Evolutionary conservation across 2,329 filamentous ascomycete species (phyloP).

Genomic region (Cordyceps pruinosa): DNA sequence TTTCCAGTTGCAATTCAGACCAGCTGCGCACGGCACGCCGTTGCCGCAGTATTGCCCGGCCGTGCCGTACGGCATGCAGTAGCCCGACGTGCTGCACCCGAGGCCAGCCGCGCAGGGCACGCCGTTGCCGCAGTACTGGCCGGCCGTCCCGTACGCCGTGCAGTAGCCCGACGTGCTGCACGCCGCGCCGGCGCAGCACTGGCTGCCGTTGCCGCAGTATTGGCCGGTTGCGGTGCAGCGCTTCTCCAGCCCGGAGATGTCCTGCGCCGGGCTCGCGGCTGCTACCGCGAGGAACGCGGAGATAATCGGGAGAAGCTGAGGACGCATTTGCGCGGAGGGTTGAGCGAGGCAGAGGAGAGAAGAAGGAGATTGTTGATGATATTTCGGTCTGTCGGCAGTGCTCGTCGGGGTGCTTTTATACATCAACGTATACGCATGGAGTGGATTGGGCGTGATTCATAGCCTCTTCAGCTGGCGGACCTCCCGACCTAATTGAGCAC

Average conservation of each 20-base stretch:
- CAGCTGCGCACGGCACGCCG: not conserved
- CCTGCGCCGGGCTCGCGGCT: not conserved
- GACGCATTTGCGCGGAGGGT: too few species aligned
- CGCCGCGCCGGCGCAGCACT: not conserved
- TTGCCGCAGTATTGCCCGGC: not conserved
- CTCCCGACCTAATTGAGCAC: not conserved
- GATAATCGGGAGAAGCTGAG: not conserved
- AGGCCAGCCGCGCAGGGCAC: constrained; percentile 20
- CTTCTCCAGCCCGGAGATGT: not conserved
- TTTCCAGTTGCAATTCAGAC: not conserved
- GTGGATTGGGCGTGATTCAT: not conserved
- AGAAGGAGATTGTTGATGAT: not conserved
- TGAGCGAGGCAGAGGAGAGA: not conserved
- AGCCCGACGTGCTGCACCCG: not conserved
- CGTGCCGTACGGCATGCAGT: constrained; percentile 1
- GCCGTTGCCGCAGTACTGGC: constrained; percentile 31
- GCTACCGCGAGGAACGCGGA: not conserved
- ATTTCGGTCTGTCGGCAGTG: not conserved
- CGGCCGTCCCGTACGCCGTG: constrained; percentile 39
- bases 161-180: not conserved
- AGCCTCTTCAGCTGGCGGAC: not conserved
- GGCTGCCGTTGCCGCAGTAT: not conserved
- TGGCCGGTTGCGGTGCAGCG: not conserved
- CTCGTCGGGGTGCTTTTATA: not conserved
- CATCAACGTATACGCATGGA: not conserved